Evolutionary conservation across 768 basidiomycete species (phyloP), one percentile per base, ranked within the genome.

Genomic region (Phylloporus sp.): DNA sequence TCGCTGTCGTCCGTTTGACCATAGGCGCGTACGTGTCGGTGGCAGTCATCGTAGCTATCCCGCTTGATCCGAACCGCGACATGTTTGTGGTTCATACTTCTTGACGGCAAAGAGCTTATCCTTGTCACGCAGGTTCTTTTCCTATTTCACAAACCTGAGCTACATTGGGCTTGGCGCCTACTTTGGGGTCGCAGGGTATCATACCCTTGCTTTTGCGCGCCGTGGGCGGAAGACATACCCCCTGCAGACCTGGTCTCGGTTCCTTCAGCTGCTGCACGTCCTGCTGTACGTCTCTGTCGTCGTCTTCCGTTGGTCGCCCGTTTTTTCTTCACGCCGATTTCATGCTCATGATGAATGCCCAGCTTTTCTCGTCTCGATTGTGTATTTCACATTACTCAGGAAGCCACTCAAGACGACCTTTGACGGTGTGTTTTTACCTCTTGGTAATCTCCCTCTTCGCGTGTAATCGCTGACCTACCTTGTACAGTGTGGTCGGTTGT

Each of bases 331-430:
- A n/a, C 28, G 9, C 13, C 6, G n/a, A 15, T 20, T 14, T 22
- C 44, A 27, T 27, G 22, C 45, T 37, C 7, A 40, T 28, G n/a
- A n/a, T 9, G 20, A 27, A 18, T 17, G 17, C n/a, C 21, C 35
- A 86, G 84, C 84, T 13, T 64, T 86, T 44, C 52, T 86, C 10
- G 81, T 85, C 3, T 83, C 83, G 0, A 62, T 75, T 22, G 79
- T 84, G 0, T 86, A 67, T 58, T 86, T n/a, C n/a, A n/a, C n/a
- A n/a, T n/a, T n/a, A n/a, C n/a, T n/a, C n/a, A n/a, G n/a, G n/a
- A n/a, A n/a, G n/a, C n/a, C 75, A 0, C 79, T 82, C 50, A 36
- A 20, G 3, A 70, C 69, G 9, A 32, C 46, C 5, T 78, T 66
- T 48, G 51, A 47, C 9, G 38, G 79, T 81, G 45, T 38, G 73